phyloP scores from a whole-genome alignment of 2,329 filamentous ascomycete species.

The Paracoccidioides lutzii region DNA sequence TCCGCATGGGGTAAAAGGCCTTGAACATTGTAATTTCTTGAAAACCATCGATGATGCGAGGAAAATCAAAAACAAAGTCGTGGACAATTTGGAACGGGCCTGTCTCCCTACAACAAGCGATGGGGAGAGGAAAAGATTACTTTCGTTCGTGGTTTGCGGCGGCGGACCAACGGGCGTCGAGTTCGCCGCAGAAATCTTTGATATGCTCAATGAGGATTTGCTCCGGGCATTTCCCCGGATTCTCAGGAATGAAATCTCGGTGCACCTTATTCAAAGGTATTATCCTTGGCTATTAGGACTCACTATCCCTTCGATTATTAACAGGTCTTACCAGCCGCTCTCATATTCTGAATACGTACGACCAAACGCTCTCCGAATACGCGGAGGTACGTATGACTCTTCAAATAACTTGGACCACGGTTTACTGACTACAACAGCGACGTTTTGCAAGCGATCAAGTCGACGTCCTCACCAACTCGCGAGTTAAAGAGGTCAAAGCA shows the following conservation, averaged over 20 bases:
- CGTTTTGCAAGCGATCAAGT: conserved; percentile 85
- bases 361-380: conserved; percentile 83
- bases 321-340: conserved; percentile 43
- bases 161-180: conserved; percentile 95
- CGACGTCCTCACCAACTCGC: conserved; percentile 80
- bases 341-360: conserved; percentile 96
- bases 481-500: conserved; percentile 73
- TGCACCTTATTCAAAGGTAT: conserved; percentile 76
- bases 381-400: conserved; percentile 48
- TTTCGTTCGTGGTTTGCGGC: conserved; percentile 93
- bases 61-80: conserved; percentile 72
- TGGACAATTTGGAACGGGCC: conserved; percentile 79
- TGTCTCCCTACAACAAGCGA: conserved; percentile 88
- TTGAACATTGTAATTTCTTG: conserved; percentile 87
- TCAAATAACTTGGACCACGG: not conserved
- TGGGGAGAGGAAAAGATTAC: conserved; percentile 68
- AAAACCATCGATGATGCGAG: conserved; percentile 92
- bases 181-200: conserved; percentile 91
- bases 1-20: conserved; percentile 84
- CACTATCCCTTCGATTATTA: not conserved
- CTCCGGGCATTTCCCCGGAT: conserved; percentile 72
- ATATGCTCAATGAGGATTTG: conserved; percentile 91
- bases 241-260: conserved; percentile 92
- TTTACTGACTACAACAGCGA: conserved; percentile 30
- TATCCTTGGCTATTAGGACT: not conserved